A percentile compares a stretch with the other conserved stretches of the same genome.
Evolutionary conservation across 2,329 filamentous ascomycete genomes (phyloP).

Genomic region (Dactylonectria macrodidyma): DNA sequence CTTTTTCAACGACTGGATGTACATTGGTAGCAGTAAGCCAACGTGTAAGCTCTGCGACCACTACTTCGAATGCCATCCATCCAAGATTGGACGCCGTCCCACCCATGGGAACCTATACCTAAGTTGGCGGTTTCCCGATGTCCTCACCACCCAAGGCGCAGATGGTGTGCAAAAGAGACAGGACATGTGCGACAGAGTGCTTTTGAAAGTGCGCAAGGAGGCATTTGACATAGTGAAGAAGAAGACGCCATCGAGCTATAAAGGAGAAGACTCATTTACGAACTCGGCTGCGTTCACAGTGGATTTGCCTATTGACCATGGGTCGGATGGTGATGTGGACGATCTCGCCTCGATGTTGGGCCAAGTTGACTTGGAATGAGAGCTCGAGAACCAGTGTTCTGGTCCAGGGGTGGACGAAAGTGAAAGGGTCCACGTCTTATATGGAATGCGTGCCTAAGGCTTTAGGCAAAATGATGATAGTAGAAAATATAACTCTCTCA

Average conservation of each 20-base stretch:
- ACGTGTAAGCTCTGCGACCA: slow-evolving; percentile 52
- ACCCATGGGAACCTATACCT: slow-evolving; percentile 53
- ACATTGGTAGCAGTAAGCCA: slow-evolving; percentile 55
- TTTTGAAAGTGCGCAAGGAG: slow-evolving; percentile 27
- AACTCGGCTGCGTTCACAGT: slow-evolving; percentile 63
- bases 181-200: slow-evolving; percentile 23
- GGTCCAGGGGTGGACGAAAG: neutral
- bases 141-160: slow-evolving; percentile 26
- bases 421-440: neutral
- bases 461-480: too few species aligned
- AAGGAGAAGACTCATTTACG: slow-evolving; percentile 30
- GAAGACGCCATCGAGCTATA: slow-evolving; percentile 26
- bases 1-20: slow-evolving; percentile 50
- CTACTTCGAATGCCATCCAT: slow-evolving; percentile 45
- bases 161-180: slow-evolving; percentile 4
- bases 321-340: neutral
- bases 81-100: slow-evolving; percentile 41
- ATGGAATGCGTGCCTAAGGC: too few species aligned
- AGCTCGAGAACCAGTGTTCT: neutral
- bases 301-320: neutral
- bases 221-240: slow-evolving; percentile 29
- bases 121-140: slow-evolving; percentile 52
- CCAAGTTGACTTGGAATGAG: neutral
- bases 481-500: too few species aligned
- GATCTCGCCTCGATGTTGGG: neutral